phyloP scores from a whole-genome alignment of 164 flowering plant species.

The grape (Vitis vinifera) region ASM3070453v1 NC_081821.1:11851001-11851500 shows the following conservation, averaged over 20 bases:
- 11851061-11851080: no score
- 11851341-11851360: slow-evolving; percentile 75
- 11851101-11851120: no score
- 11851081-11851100: no score
- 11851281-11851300: slow-evolving; percentile 57
- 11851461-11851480: slow-evolving; percentile 64
- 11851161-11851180: no score
- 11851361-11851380: slow-evolving; percentile 63
- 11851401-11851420: slow-evolving; percentile 16
- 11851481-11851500: slow-evolving; percentile 62
- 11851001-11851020: no score
- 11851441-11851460: slow-evolving; percentile 60
- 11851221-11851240: not conserved
- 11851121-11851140: no score
- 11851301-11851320: slow-evolving; percentile 89
- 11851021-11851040: no score
- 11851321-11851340: slow-evolving; percentile 52
- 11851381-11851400: slow-evolving; percentile 41
- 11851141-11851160: no score
- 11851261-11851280: slow-evolving; percentile 56
- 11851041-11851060: no score
- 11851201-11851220: not conserved
- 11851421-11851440: slow-evolving; percentile 36
- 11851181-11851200: not conserved
- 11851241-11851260: slow-evolving; percentile 2